These are phyloP conservation scores for Fusarium avenaceum DNA, from an alignment of 2,329 filamentous ascomycete genomes.

Conservation along the genomic window DNA sequence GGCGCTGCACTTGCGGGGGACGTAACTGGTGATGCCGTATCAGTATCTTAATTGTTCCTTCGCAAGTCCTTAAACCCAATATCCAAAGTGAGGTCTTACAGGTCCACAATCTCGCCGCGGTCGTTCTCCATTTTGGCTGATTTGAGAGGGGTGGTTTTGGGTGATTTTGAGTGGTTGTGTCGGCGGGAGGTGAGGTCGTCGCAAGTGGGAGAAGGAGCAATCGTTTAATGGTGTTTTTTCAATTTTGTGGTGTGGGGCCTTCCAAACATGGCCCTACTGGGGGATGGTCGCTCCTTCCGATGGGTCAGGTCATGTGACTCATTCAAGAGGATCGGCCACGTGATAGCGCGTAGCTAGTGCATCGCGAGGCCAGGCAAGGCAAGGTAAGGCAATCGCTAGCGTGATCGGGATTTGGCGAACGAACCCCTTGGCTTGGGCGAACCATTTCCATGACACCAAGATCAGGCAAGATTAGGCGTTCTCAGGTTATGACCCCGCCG, in stretches of 20 bases:
- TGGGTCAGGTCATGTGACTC: constrained; percentile 49
- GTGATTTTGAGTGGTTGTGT: constrained; percentile 50
- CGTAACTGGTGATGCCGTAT: constrained; percentile 74
- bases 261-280: constrained; percentile 22
- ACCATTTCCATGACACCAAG: constrained; percentile 25
- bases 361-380: constrained; percentile 38
- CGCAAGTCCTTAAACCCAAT: constrained; percentile 20
- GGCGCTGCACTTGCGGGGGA: constrained; percentile 98
- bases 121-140: constrained; percentile 97
- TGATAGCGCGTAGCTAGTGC: constrained; percentile 49
- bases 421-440: constrained; percentile 29
- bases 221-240: constrained; percentile 30
- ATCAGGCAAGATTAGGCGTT: constrained; percentile 28
- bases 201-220: constrained; percentile 40
- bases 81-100: constrained; percentile 72
- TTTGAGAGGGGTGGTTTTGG: constrained; percentile 48
- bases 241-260: constrained; percentile 48
- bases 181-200: constrained; percentile 51
- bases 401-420: constrained; percentile 17
- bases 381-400: constrained; percentile 24
- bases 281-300: constrained; percentile 16
- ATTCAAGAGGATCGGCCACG: constrained; percentile 38
- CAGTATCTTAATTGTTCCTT: constrained; percentile 47
- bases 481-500: constrained; percentile 32
- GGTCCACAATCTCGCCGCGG: constrained; percentile 99